Evolutionary conservation across 2,329 filamentous ascomycete species (phyloP), one percentile per base, ranked within the genome.

Genomic region (Botrytis pseudocinerea): DNA sequence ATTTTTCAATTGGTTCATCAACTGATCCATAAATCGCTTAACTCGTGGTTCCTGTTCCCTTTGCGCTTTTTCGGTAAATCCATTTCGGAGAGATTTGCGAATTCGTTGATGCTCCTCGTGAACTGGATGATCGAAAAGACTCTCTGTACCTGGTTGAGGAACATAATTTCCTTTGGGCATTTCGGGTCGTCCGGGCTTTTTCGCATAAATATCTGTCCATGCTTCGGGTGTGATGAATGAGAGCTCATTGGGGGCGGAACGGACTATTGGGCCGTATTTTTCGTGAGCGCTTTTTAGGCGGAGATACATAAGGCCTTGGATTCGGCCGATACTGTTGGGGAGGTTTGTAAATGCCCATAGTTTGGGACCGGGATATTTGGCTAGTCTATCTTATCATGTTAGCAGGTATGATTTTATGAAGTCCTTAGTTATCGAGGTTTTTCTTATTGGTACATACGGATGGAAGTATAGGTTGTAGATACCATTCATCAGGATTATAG

Each of bases 161-260:
- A 42, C 25, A n/a, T 62, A 62, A 42, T 62, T 42, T 3, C 60
- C 38, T 25, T 62, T 62, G 60, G 60, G 60, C 38, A 62, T 62
- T n/a, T 62, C 38, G 25, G 60, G 60, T 20, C 60, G 38, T 8
- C 60, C 60, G 1, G 60, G 60, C 5, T 62, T 62, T 38, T 62
- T 62, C 2, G 60, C 60, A 14, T 62, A 62, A 10, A 62, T 38
- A 42, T 62, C 60, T 1, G 60, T n/a, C 60, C 60, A 62, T 28
- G 42, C 38, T 62, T 62, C 60, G 7, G 60, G 60, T n/a, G 60
- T 62, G 22, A 62, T 62, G 38, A 62, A 62, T 62, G 60, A 62
- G 38, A 62, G 60, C 12, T 62, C 60, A 12, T 62, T 62, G 38
- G 60, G 60, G 16, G 60, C 60, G 12, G 60, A 62, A 25, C 38